Conservation (phyloP, 352 stramenopile genomes). For the Phytopythium chamaehyphon region DNA sequence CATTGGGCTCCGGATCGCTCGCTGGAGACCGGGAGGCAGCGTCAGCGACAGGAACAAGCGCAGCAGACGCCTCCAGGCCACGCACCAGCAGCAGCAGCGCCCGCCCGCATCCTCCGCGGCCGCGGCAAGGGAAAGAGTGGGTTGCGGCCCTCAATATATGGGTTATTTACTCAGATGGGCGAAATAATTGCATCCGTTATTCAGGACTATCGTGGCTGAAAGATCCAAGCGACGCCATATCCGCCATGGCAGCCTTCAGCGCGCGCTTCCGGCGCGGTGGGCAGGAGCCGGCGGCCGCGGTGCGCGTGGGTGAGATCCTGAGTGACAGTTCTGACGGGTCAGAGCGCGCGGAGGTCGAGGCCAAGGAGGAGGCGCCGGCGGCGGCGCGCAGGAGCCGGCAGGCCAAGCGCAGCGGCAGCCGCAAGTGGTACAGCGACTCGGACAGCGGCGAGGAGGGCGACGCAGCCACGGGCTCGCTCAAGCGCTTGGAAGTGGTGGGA, state of each 20-base stretch:
- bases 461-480: neutral
- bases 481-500: neutral
- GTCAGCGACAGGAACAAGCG: no score
- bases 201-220: neutral
- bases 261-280: conserved; percentile 29
- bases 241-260: conserved; percentile 13
- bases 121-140: no score
- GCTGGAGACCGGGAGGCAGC: no score
- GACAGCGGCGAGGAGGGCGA: conserved; percentile 32
- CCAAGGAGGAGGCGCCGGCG: conserved; percentile 3
- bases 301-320: conserved; percentile 47
- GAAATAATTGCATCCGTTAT: neutral
- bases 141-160: neutral
- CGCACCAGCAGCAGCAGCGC: no score
- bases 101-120: no score
- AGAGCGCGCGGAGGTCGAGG: conserved; percentile 13
- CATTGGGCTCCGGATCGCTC: no score
- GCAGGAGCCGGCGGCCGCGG: conserved; percentile 4
- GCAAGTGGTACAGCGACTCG: conserved; percentile 55
- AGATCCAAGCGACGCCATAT: neutral
- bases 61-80: no score
- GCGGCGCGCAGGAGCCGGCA: conserved; percentile 6
- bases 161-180: neutral
- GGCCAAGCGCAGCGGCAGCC: conserved; percentile 18
- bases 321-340: conserved; percentile 61